Evolutionary conservation across 2,329 filamentous ascomycete species (phyloP).

Genomic region (Coniochaeta sp.): DNA sequence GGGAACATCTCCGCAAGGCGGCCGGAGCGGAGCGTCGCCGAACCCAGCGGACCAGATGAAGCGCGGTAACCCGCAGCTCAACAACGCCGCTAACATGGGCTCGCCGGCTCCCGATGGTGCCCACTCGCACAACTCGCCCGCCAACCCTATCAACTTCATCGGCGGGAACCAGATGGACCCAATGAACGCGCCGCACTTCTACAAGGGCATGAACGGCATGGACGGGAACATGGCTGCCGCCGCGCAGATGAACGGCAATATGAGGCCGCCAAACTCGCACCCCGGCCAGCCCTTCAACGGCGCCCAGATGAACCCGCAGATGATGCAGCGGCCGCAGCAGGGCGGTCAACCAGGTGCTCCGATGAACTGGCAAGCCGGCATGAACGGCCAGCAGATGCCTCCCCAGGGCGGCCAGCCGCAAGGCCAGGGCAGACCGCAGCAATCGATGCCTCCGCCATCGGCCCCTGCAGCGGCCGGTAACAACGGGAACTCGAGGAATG

Average conservation of each 20-base stretch:
- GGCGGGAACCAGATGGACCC: constrained; percentile 52
- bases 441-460: constrained; percentile 61
- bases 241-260: constrained; percentile 54
- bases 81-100: constrained; percentile 54
- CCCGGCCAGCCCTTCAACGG: constrained; percentile 49
- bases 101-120: constrained; percentile 65
- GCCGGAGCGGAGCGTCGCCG: constrained; percentile 64
- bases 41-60: constrained; percentile 76
- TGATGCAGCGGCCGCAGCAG: constrained; percentile 37
- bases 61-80: constrained; percentile 68
- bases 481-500: constrained; percentile 43
- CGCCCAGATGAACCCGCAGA: constrained; percentile 56
- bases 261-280: constrained; percentile 64
- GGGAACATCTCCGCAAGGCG: constrained; percentile 63
- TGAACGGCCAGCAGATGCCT: constrained; percentile 37
- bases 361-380: constrained; percentile 14
- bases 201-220: constrained; percentile 46
- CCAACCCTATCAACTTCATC: constrained; percentile 56
- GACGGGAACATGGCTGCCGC: constrained; percentile 47
- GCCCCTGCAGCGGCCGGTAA: constrained; percentile 41
- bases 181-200: constrained; percentile 52
- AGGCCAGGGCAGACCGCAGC: constrained; percentile 62
- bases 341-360: constrained; percentile 16
- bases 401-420: constrained; percentile 40
- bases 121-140: constrained; percentile 61